Percentiles rank a stretch among this genome's conserved stretches.
Evolutionary conservation across 768 basidiomycete species (phyloP).

Genomic region (Mycena crocata): DNA sequence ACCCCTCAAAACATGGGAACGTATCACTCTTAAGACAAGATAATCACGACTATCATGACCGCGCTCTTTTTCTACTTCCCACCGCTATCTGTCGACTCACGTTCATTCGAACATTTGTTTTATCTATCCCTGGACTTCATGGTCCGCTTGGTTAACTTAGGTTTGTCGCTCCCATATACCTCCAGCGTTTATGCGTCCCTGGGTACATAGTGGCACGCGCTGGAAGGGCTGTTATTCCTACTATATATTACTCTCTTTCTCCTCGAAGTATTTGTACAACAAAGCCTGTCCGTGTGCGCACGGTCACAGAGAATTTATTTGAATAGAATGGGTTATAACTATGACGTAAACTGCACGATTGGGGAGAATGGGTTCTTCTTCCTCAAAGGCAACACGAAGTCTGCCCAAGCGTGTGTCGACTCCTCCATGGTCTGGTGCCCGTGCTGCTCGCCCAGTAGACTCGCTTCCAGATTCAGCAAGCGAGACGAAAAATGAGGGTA

Average conservation of each 20-base stretch:
- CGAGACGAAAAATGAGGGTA: constrained; percentile 65
- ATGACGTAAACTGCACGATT: neutral
- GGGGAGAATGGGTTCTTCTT: constrained; percentile 65
- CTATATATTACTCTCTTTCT: constrained; percentile 45
- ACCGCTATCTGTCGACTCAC: constrained; percentile 31
- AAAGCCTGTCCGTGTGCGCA: constrained; percentile 47
- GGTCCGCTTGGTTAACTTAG: constrained; percentile 31
- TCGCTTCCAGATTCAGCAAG: constrained; percentile 52
- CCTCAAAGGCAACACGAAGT: constrained; percentile 71
- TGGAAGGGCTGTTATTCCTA: constrained; percentile 51
- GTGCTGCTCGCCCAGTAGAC: constrained; percentile 46
- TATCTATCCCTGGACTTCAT: constrained; percentile 27
- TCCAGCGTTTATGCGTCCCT: neutral
- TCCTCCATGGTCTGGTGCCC: constrained; percentile 62
- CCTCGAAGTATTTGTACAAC: constrained; percentile 58
- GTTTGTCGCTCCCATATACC: constrained; percentile 31
- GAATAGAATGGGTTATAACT: constrained; percentile 15
- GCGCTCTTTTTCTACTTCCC: constrained; percentile 36
- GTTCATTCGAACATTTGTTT: constrained; percentile 27
- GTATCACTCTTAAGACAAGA: constrained; percentile 68
- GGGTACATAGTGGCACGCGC: constrained; percentile 42
- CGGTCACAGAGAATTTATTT: constrained; percentile 31
- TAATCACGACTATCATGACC: constrained; percentile 47
- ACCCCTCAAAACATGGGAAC: constrained; percentile 82
- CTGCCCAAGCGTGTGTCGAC: constrained; percentile 60